Percentiles rank a stretch among this genome's conserved stretches.
Conservation (phyloP, 352 stramenopile species). For the Phytophthora quininea region DNA sequence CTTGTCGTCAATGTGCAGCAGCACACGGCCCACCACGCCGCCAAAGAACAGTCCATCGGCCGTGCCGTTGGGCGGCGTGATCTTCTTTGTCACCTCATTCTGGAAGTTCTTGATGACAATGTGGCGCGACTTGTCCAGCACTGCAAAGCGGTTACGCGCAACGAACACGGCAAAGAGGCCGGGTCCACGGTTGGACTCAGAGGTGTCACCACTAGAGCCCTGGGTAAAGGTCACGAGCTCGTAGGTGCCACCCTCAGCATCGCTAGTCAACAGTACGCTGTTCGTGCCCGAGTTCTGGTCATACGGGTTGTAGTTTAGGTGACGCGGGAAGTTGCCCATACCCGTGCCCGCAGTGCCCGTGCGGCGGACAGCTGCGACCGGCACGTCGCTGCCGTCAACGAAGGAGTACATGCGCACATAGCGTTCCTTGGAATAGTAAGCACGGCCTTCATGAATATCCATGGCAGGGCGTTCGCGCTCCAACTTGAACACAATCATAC, state of each 20-base stretch:
- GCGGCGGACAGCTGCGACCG: conserved; percentile 72
- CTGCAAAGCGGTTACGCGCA: conserved; percentile 97
- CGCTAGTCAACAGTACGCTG: conserved; percentile 94
- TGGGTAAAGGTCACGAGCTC: conserved; percentile 96
- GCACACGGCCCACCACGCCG: conserved; percentile 96
- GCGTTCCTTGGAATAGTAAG: conserved; percentile 98
- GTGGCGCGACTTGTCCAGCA: conserved; percentile 96
- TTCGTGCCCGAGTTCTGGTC: conserved; percentile 88
- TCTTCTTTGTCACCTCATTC: conserved; percentile 99
- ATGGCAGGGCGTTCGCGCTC: conserved; percentile 97
- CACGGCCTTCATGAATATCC: conserved; percentile 80
- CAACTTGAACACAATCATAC: conserved; percentile 99
- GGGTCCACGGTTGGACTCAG: conserved; percentile 93
- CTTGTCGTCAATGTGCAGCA: conserved; percentile 97
- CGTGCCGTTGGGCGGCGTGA: conserved; percentile 94
- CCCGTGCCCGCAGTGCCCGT: conserved; percentile 69
- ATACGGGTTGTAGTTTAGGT: conserved; percentile 96
- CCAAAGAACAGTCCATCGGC: conserved; percentile 97
- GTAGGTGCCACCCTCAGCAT: conserved; percentile 97
- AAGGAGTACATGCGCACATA: conserved; percentile 98
- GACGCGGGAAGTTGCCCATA: conserved; percentile 94
- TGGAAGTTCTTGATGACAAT: conserved; percentile 99
- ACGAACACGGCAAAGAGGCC: conserved; percentile 98
- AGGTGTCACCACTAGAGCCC: conserved; percentile 75
- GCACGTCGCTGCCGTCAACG: conserved; percentile 75